These are phyloP conservation scores for Populus hybrid DNA, from an alignment of 441 rosid genomes.

Conservation along the genomic window DNA sequence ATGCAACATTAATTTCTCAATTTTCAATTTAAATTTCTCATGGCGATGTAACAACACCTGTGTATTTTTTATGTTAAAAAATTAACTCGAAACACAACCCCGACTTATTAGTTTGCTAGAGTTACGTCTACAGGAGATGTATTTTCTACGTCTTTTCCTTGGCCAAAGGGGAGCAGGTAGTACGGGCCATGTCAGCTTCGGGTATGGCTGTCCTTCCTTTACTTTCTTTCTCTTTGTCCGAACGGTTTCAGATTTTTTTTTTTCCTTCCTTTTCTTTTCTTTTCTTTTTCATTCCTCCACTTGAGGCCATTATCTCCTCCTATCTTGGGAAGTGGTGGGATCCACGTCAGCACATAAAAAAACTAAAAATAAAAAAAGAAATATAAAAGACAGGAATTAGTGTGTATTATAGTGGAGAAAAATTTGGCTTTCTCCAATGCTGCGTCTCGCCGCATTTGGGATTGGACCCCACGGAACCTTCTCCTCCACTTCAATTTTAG, in stretches of 20 bases:
- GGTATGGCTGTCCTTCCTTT: slow-evolving; percentile 12
- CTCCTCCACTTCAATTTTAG: slow-evolving; percentile 4
- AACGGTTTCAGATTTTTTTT: neutral
- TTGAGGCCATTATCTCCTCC: slow-evolving; percentile 17
- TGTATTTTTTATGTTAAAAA: no score
- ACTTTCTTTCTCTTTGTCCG: no score
- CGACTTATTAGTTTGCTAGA: no score
- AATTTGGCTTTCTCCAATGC: slow-evolving; percentile 1
- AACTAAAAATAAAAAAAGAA: neutral
- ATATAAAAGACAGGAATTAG: neutral
- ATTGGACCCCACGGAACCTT: slow-evolving; percentile 25
- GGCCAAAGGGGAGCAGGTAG: slow-evolving; percentile 15
- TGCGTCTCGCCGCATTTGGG: slow-evolving; percentile 47
- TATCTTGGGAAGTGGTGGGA: slow-evolving; percentile 33
- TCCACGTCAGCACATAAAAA: slow-evolving; percentile 13
- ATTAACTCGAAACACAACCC: no score
- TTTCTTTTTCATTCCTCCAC: neutral
- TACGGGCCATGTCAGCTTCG: slow-evolving; percentile 40
- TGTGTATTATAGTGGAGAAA: neutral
- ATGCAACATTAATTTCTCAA: no score
- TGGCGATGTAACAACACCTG: no score
- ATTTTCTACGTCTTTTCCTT: slow-evolving; percentile 24
- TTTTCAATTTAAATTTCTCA: no score
- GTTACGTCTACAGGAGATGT: slow-evolving; percentile 17
- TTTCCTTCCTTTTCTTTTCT: neutral